These are phyloP conservation scores for Talaromyces sp. DNA, from an alignment of 2,329 filamentous ascomycete genomes.

Conservation along the genomic window DNA sequence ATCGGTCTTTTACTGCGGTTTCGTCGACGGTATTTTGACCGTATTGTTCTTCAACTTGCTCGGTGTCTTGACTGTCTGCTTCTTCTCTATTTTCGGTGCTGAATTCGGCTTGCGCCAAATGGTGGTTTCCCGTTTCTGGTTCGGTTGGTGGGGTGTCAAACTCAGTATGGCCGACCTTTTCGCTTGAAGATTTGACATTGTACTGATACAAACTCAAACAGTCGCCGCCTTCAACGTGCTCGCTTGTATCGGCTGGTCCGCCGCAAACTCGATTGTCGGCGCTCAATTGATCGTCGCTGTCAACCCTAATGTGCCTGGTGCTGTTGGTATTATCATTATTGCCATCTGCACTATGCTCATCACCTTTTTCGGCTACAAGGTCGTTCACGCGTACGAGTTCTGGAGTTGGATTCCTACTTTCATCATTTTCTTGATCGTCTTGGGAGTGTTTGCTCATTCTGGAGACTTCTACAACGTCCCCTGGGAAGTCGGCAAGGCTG, in stretches of 20 bases:
- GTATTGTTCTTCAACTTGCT: conserved; percentile 67
- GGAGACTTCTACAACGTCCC: conserved; percentile 62
- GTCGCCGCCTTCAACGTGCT: conserved; percentile 69
- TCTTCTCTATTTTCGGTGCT: conserved; percentile 58
- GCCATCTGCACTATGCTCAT: conserved; percentile 64
- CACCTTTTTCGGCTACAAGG: conserved; percentile 70
- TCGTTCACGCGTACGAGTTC: conserved; percentile 74
- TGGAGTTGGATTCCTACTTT: conserved; percentile 71
- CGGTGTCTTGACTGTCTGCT: conserved; percentile 12
- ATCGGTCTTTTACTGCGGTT: conserved; percentile 67
- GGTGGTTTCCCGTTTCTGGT: conserved; percentile 74
- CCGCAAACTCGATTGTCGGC: conserved; percentile 75
- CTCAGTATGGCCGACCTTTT: conserved; percentile 50
- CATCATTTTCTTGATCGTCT: conserved; percentile 69
- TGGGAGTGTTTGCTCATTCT: conserved; percentile 65
- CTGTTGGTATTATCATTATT: conserved; percentile 71
- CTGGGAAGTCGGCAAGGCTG: conserved; percentile 57
- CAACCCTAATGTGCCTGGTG: conserved; percentile 66
- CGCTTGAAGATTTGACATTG: not conserved
- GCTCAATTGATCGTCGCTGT: conserved; percentile 74
- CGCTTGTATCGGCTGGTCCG: conserved; percentile 70
- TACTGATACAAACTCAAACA: conserved; percentile 22
- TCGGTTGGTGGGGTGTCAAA: conserved; percentile 69
- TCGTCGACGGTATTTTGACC: conserved; percentile 67
- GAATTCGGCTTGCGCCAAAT: conserved; percentile 73